Base-by-base conservation (phyloP, 2,329 filamentous ascomycete genomes). In the Colletotrichum tamarilloi region DNA sequence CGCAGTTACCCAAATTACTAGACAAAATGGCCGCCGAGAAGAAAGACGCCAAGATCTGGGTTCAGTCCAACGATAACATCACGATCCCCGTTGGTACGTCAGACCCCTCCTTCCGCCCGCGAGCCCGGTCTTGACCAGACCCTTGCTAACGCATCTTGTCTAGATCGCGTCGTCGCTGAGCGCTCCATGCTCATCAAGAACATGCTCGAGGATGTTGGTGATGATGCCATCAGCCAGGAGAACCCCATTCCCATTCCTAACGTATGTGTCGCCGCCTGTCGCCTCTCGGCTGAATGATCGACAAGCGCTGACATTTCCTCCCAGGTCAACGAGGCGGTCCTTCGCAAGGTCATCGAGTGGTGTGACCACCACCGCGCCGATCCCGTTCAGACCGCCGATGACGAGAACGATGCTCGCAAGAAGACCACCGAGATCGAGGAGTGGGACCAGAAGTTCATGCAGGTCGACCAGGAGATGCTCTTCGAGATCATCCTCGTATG, bases 371-470 rank as follows among this genome's bases (percentile, higher is more conserved):
- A 99, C 90, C 94, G 94, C 84, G 91, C 92, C 82, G 97, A 99
- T 80, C 95, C 97, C 52, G 88, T 92, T n/a, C 90, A 92, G 75
- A 88, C 92, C 67, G 91, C 92, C 79, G 96, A 98, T 75, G 97
- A 98, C 74, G 95, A 99, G 79, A 93, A 93, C 75, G 96, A 98
- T 79, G 95, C 92, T 63, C 94, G 97, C 78, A 98, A 98, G 89
- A 98, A 98, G 91, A 98, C 95, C 1, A 98, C 97, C 59, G 97
- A 99, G 79, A 99, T 99, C 77, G 97, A 98, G 73, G 97, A 99
- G 85, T 99, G 97, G 97, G 97, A 99, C 79, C 96, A 98, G 85
- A 99, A 99, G 86, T 99, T 98, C 85, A 98, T 99, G 97, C 96
- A 98, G 85, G 97, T 99, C 22, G 97, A 99, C 83, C 97, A 99